Percentiles rank a stretch among this genome's conserved stretches.
Evolutionary conservation across 2,329 filamentous ascomycete genomes (phyloP).

Genomic region (Metarhizium sp.): DNA sequence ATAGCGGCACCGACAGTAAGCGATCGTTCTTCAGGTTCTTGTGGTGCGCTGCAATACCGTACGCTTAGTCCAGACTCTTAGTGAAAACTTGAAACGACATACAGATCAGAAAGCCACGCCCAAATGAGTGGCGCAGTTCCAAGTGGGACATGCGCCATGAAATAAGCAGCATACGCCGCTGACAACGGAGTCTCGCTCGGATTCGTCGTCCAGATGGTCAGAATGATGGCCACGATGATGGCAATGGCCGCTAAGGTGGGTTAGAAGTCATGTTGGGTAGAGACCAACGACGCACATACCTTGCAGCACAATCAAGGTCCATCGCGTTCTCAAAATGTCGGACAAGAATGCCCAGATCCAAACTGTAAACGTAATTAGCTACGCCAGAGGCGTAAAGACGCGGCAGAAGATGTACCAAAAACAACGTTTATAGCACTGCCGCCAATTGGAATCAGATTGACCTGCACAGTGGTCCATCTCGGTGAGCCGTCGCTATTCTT

Average conservation of each 20-base stretch:
- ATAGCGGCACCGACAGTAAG: slow-evolving; percentile 39
- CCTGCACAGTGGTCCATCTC: slow-evolving; percentile 26
- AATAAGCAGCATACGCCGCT: slow-evolving; percentile 41
- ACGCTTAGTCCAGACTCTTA: background rate
- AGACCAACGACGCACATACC: slow-evolving; percentile 11
- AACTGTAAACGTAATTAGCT: slow-evolving; percentile 19
- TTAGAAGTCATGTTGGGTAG: background rate
- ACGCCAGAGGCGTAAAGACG: no score
- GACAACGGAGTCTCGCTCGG: slow-evolving; percentile 31
- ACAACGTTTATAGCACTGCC: slow-evolving; percentile 30
- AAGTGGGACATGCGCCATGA: slow-evolving; percentile 36
- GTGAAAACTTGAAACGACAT: background rate
- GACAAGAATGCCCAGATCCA: slow-evolving; percentile 46
- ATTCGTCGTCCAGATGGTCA: slow-evolving; percentile 42
- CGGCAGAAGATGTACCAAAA: slow-evolving; percentile 15
- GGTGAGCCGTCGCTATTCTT: slow-evolving; percentile 12
- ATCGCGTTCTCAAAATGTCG: slow-evolving; percentile 37
- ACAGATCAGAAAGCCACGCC: slow-evolving; percentile 40
- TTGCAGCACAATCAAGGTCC: slow-evolving; percentile 39
- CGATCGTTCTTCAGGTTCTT: slow-evolving; percentile 38
- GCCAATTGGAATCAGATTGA: slow-evolving; percentile 41
- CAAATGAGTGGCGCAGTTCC: slow-evolving; percentile 43
- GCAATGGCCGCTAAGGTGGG: slow-evolving; percentile 27
- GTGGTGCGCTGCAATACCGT: slow-evolving; percentile 17
- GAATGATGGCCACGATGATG: slow-evolving; percentile 37